phyloP scores from a whole-genome alignment of 1,139 yeast genomes.

The Saccharomyces pastorianus region DNA sequence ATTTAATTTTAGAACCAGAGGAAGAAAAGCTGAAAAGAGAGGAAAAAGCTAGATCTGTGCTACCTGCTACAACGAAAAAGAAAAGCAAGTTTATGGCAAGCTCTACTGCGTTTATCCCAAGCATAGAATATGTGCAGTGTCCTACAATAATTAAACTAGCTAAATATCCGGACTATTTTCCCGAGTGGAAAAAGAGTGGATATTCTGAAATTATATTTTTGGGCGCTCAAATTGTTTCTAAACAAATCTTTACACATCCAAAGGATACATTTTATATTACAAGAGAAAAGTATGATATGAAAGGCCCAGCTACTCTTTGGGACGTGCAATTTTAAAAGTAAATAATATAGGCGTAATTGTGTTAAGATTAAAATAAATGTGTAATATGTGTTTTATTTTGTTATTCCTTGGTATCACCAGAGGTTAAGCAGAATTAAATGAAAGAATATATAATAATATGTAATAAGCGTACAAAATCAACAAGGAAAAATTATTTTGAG shows the following conservation, averaged over 20 bases:
- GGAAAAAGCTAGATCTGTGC: conserved; percentile 16
- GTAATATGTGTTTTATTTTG: too few species aligned
- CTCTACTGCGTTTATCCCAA: conserved; percentile 23
- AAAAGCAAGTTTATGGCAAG: conserved; percentile 22
- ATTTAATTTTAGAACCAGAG: conserved; percentile 38
- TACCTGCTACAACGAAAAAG: conserved; percentile 21
- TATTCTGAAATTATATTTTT: conserved; percentile 71
- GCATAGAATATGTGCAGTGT: conserved; percentile 44
- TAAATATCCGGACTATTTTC: conserved; percentile 83
- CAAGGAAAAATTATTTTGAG: background rate
- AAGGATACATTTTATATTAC: conserved; percentile 65
- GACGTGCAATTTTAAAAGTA: conserved; percentile 34
- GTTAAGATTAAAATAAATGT: background rate
- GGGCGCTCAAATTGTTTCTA: conserved; percentile 84
- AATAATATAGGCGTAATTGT: conserved; percentile 4
- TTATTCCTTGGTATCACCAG: too few species aligned
- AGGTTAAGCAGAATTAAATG: too few species aligned
- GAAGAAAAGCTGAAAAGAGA: conserved; percentile 33
- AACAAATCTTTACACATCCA: conserved; percentile 64
- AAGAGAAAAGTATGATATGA: conserved; percentile 64
- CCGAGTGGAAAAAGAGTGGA: conserved; percentile 86
- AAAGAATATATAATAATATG: background rate
- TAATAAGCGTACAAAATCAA: background rate
- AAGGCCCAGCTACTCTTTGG: conserved; percentile 64
- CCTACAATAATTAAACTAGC: conserved; percentile 66